Conservation (phyloP, 345 rosid genomes). For the Acer saccharum region DNA sequence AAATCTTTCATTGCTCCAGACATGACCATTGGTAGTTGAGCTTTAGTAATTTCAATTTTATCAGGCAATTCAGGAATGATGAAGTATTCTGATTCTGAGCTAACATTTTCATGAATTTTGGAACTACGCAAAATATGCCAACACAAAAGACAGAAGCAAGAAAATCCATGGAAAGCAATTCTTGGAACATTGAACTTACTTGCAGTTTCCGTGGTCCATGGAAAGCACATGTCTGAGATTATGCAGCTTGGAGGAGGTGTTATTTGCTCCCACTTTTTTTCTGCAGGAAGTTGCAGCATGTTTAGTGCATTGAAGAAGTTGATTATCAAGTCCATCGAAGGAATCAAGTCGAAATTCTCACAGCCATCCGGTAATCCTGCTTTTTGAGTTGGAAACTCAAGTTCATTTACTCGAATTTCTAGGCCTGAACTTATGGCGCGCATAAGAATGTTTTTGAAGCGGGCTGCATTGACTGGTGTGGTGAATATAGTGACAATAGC, state of each 20-base stretch:
- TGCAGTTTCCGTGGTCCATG: slow-evolving; percentile 27
- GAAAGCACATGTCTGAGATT: slow-evolving; percentile 32
- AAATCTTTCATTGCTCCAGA: not conserved
- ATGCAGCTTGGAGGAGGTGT: slow-evolving; percentile 34
- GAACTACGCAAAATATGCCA: slow-evolving; percentile 12
- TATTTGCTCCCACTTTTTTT: slow-evolving; percentile 16
- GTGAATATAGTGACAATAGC: slow-evolving; percentile 33
- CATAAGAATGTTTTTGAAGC: slow-evolving; percentile 14
- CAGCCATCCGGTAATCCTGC: slow-evolving; percentile 21
- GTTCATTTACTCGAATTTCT: slow-evolving; percentile 7
- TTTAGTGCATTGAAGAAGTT: slow-evolving; percentile 13
- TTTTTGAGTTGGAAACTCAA: slow-evolving; percentile 18
- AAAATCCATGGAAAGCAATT: slow-evolving; percentile 28
- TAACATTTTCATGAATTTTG: slow-evolving; percentile 25
- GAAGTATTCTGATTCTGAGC: slow-evolving; percentile 30
- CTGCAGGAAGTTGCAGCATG: slow-evolving; percentile 21
- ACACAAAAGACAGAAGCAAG: slow-evolving; percentile 20
- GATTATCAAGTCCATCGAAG: slow-evolving; percentile 1
- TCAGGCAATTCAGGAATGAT: slow-evolving; percentile 38
- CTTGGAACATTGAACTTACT: slow-evolving; percentile 25
- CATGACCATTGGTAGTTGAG: slow-evolving; percentile 19
- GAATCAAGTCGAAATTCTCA: slow-evolving; percentile 5
- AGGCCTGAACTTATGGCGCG: slow-evolving; percentile 28
- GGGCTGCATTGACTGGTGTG: slow-evolving; percentile 29
- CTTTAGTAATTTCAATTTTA: slow-evolving; percentile 25